A percentile compares a stretch with the other conserved stretches of the same genome.
Evolutionary conservation across 2,329 filamentous ascomycete species (phyloP).

Genomic region (Teratosphaeria gauchensis): DNA sequence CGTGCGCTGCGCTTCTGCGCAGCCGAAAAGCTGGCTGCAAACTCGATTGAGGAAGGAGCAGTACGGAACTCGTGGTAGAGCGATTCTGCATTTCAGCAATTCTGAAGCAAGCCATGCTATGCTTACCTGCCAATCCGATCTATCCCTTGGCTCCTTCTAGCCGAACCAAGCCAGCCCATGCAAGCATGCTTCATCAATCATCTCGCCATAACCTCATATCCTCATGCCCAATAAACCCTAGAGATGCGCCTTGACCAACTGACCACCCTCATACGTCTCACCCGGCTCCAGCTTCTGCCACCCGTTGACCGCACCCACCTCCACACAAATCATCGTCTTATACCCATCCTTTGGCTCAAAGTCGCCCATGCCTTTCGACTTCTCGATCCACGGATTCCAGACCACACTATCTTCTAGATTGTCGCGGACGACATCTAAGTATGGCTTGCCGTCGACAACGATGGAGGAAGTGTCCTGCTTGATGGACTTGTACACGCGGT

Average conservation of each 20-base stretch:
- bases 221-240: slow-evolving; percentile 3
- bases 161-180: not conserved
- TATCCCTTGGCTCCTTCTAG: not conserved
- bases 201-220: not conserved
- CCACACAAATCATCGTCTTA: slow-evolving; percentile 89
- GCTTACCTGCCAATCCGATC: not conserved
- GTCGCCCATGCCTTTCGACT: slow-evolving; percentile 71
- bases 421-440: slow-evolving; percentile 69
- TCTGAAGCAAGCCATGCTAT: not conserved
- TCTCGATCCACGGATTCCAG: slow-evolving; percentile 94
- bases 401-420: slow-evolving; percentile 82
- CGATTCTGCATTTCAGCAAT: not conserved
- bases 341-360: slow-evolving; percentile 84
- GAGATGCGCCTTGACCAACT: slow-evolving; percentile 37
- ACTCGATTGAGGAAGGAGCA: too few species aligned
- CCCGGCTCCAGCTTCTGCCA: slow-evolving; percentile 83
- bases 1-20: too few species aligned
- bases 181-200: not conserved
- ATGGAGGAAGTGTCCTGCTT: slow-evolving; percentile 56
- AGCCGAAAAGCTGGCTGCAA: too few species aligned
- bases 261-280: slow-evolving; percentile 56
- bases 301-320: slow-evolving; percentile 72
- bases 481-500: slow-evolving; percentile 71
- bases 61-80: too few species aligned
- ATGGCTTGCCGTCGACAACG: slow-evolving; percentile 50